phyloP scores from a whole-genome alignment of 2,329 filamentous ascomycete species.

The Nigrograna mackinnonii region DNA sequence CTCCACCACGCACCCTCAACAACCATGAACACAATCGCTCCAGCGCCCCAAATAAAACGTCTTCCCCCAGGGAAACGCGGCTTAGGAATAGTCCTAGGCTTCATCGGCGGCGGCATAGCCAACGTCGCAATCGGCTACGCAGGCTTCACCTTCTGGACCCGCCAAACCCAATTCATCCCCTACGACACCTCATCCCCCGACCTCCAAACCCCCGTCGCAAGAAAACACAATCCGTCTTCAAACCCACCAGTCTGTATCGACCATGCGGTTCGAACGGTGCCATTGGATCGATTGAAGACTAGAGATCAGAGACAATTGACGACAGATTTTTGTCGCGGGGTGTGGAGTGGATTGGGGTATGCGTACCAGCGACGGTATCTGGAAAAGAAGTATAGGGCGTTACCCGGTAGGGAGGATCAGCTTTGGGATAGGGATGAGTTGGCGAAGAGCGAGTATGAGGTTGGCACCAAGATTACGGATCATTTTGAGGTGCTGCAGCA shows the following conservation, averaged over 20 bases:
- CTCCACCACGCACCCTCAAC: not conserved
- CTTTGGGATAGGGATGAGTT: constrained; percentile 42
- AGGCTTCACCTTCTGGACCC: constrained; percentile 37
- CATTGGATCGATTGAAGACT: constrained; percentile 35
- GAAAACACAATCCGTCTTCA: constrained; percentile 33
- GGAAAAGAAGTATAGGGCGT: constrained; percentile 37
- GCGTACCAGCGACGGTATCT: constrained; percentile 38
- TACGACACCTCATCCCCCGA: constrained; percentile 33
- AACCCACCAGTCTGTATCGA: constrained; percentile 41
- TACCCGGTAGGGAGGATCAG: constrained; percentile 32
- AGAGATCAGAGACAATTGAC: constrained; percentile 32
- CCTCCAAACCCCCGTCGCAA: constrained; percentile 22
- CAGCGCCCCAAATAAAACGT: constrained; percentile 31
- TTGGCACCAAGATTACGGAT: constrained; percentile 42
- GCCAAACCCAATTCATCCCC: constrained; percentile 39
- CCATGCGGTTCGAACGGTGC: constrained; percentile 39
- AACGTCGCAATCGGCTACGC: constrained; percentile 38
- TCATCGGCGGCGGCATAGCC: constrained; percentile 30
- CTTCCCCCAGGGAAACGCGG: constrained; percentile 32
- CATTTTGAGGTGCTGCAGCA: constrained; percentile 47
- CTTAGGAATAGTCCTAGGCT: constrained; percentile 34
- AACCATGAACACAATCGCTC: constrained; percentile 40
- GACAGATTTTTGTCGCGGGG: constrained; percentile 41
- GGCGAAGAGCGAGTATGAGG: constrained; percentile 31
- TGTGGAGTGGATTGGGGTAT: constrained; percentile 42